A percentile compares a stretch with the other conserved stretches of the same genome.
Conservation (phyloP, 306 rosid genomes). For the Inga laurina region DNA sequence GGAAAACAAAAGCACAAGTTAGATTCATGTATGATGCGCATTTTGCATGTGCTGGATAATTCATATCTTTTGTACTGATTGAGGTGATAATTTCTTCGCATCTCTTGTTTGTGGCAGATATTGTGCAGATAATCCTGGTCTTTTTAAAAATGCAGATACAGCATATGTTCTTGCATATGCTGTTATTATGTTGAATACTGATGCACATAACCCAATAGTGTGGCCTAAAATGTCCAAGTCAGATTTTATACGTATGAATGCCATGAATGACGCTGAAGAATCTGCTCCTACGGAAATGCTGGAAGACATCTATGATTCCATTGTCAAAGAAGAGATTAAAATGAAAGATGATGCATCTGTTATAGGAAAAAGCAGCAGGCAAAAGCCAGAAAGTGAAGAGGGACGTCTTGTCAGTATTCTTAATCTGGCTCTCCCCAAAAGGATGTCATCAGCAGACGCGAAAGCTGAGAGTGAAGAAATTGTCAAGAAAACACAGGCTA, state of each 20-base stretch:
- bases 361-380: slow-evolving; percentile 68
- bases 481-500: slow-evolving; percentile 89
- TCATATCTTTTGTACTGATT: slow-evolving; percentile 34
- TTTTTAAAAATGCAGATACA: slow-evolving; percentile 94
- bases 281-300: slow-evolving; percentile 88
- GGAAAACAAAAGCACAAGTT: not conserved
- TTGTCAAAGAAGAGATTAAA: slow-evolving; percentile 89
- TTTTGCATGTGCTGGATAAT: slow-evolving; percentile 28
- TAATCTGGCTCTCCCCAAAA: slow-evolving; percentile 92
- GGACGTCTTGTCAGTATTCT: slow-evolving; percentile 90
- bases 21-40: slow-evolving; percentile 9
- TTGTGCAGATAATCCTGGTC: slow-evolving; percentile 97
- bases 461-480: slow-evolving; percentile 92
- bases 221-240: slow-evolving; percentile 99
- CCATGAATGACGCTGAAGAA: slow-evolving; percentile 81
- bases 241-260: slow-evolving; percentile 92
- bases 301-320: slow-evolving; percentile 92
- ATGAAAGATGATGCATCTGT: slow-evolving; percentile 76
- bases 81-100: slow-evolving; percentile 33
- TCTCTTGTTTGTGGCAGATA: slow-evolving; percentile 66
- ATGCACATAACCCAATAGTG: slow-evolving; percentile 99
- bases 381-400: slow-evolving; percentile 83
- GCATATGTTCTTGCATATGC: slow-evolving; percentile 99
- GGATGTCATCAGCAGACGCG: slow-evolving; percentile 65
- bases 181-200: slow-evolving; percentile 94